Evolutionary conservation across 1,284 basidiomycete species (phyloP).

Genomic region (Puccinia polysora): DNA sequence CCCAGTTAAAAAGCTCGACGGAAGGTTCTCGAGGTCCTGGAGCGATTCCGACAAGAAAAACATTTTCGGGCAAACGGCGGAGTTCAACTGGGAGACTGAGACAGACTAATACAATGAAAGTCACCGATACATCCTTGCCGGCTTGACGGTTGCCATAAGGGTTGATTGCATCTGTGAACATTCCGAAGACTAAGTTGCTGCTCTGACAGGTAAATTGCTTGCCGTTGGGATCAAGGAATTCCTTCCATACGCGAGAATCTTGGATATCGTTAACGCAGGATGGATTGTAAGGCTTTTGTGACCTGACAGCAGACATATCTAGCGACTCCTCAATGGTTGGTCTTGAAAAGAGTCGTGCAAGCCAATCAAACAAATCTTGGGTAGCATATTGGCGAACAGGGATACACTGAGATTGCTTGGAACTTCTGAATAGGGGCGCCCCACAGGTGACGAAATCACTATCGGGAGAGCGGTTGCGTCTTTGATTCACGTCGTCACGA

Average conservation of each 20-base stretch:
- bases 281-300: background rate
- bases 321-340: slow-evolving; percentile 15
- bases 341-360: slow-evolving; percentile 25
- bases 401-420: background rate
- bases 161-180: slow-evolving; percentile 32
- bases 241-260: slow-evolving; percentile 8
- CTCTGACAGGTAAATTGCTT: slow-evolving; percentile 7
- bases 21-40: slow-evolving; percentile 49
- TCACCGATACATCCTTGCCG: slow-evolving; percentile 28
- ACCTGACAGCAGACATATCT: background rate
- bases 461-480: background rate
- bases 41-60: slow-evolving; percentile 54
- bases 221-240: slow-evolving; percentile 18
- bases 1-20: slow-evolving; percentile 49
- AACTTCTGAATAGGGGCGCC: background rate
- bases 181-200: slow-evolving; percentile 22
- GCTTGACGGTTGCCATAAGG: slow-evolving; percentile 26
- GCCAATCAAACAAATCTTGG: slow-evolving; percentile 24
- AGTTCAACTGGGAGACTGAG: slow-evolving; percentile 48
- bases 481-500: background rate
- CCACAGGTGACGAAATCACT: background rate
- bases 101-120: slow-evolving; percentile 13
- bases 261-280: slow-evolving; percentile 2
- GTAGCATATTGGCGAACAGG: slow-evolving; percentile 12
- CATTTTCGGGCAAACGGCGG: slow-evolving; percentile 53